Evolutionary conservation across 257 asterid genomes (phyloP).

Genomic region (Gentiana macrophylla): DNA sequence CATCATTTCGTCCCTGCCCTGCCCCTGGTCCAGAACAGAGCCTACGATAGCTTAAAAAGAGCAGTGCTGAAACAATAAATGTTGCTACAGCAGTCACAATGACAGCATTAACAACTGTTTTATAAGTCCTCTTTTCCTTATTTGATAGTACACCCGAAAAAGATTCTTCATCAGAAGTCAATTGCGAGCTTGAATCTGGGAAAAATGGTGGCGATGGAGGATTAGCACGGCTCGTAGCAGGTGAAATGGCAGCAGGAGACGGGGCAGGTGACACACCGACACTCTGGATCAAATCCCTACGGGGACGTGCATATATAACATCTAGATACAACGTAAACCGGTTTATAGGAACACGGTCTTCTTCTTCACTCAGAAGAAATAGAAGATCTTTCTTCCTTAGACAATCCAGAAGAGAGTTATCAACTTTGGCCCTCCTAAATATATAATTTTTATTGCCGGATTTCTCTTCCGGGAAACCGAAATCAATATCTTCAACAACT

Average conservation of each 20-base stretch:
- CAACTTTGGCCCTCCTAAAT: slow-evolving; percentile 30
- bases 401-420: slow-evolving; percentile 49
- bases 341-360: slow-evolving; percentile 24
- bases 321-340: slow-evolving; percentile 38
- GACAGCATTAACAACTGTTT: slow-evolving; percentile 48
- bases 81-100: slow-evolving; percentile 56
- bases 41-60: slow-evolving; percentile 50
- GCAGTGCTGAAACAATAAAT: slow-evolving; percentile 32
- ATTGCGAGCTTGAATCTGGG: slow-evolving; percentile 29
- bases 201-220: slow-evolving; percentile 47
- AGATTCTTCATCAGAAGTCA: slow-evolving; percentile 19
- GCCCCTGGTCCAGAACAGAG: slow-evolving; percentile 30
- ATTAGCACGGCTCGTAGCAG: slow-evolving; percentile 16
- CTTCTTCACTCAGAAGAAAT: slow-evolving; percentile 32
- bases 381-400: slow-evolving; percentile 26
- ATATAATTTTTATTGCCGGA: slow-evolving; percentile 13
- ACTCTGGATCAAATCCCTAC: slow-evolving; percentile 43
- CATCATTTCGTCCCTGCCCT: slow-evolving; percentile 52
- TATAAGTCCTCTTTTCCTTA: slow-evolving; percentile 20
- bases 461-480: slow-evolving; percentile 14
- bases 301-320: slow-evolving; percentile 25
- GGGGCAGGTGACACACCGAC: slow-evolving; percentile 50
- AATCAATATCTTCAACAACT: slow-evolving; percentile 32
- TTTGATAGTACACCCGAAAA: slow-evolving; percentile 19
- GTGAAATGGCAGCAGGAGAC: slow-evolving; percentile 33